Evolutionary conservation across 352 stramenopile genomes (phyloP).

Genomic region (Pythium aphanidermatum): DNA sequence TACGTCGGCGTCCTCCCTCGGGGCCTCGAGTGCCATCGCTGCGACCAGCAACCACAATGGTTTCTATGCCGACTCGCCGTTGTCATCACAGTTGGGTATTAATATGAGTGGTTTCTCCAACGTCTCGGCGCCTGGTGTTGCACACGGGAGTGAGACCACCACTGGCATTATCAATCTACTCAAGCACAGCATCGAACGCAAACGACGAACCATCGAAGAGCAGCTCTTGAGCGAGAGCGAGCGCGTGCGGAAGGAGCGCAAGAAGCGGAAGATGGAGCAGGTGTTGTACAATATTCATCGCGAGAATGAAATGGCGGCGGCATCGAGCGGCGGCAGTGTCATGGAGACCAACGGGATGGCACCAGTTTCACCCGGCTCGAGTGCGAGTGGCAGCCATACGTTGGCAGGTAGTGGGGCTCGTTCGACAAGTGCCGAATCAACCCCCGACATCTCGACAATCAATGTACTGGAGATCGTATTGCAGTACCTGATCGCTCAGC

Average conservation of each 20-base stretch:
- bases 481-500: conserved; percentile 47
- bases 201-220: conserved; percentile 38
- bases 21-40: not conserved
- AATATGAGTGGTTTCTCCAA: too few relatives aligned
- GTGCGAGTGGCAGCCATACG: too few relatives aligned
- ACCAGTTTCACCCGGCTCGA: too few relatives aligned
- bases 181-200: conserved; percentile 48
- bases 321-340: too few relatives aligned
- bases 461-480: conserved; percentile 44
- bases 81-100: too few relatives aligned
- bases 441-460: too few relatives aligned
- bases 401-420: too few relatives aligned
- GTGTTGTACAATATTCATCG: conserved; percentile 42
- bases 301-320: conserved; percentile 24
- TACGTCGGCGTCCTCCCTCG: not conserved
- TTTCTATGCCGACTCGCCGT: not conserved
- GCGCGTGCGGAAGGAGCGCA: conserved; percentile 47
- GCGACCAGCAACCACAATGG: not conserved
- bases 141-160: conserved; percentile 22
- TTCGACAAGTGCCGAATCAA: too few relatives aligned
- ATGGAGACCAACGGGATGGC: too few relatives aligned
- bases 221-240: conserved; percentile 45
- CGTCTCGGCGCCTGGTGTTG: too few relatives aligned
- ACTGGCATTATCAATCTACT: conserved; percentile 42
- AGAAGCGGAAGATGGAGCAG: conserved; percentile 60